Conservation (phyloP, 257 asterid species). For the Plantago elongata region DNA sequence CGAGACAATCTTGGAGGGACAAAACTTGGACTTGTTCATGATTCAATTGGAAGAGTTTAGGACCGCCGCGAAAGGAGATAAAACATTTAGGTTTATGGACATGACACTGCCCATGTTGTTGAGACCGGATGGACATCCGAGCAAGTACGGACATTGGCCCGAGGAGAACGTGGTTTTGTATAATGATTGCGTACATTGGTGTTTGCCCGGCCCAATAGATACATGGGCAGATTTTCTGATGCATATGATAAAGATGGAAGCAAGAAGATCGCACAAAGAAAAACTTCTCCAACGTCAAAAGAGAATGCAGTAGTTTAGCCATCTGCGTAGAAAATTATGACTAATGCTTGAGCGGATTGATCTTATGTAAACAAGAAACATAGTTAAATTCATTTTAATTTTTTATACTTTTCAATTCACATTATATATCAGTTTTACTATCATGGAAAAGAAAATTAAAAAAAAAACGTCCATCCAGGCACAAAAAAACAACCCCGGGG, state of each 20-base stretch:
- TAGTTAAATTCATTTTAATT: too few relatives aligned
- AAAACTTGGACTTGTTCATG: slow-evolving; percentile 29
- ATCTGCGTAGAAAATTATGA: too few relatives aligned
- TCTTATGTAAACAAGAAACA: too few relatives aligned
- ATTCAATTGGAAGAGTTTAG: slow-evolving; percentile 31
- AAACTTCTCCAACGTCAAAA: slow-evolving; percentile 24
- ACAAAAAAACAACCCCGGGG: too few relatives aligned
- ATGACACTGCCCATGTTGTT: slow-evolving; percentile 31
- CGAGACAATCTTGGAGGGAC: slow-evolving; percentile 27
- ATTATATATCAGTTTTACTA: too few relatives aligned
- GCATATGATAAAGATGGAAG: slow-evolving; percentile 50
- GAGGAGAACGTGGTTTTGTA: slow-evolving; percentile 29
- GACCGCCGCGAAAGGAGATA: slow-evolving; percentile 19
- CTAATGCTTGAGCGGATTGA: too few relatives aligned
- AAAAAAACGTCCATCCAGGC: too few relatives aligned
- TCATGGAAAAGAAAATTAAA: too few relatives aligned
- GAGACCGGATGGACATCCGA: slow-evolving; percentile 41
- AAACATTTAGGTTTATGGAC: slow-evolving; percentile 25
- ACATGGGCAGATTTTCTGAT: slow-evolving; percentile 53
- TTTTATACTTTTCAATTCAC: too few relatives aligned
- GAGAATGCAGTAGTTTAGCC: slow-evolving; percentile 18
- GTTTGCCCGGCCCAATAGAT: slow-evolving; percentile 69
- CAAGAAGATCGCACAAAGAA: slow-evolving; percentile 26
- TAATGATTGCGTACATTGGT: slow-evolving; percentile 42
- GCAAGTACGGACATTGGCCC: slow-evolving; percentile 36